Evolutionary conservation across 176 grass and related monocot genomes (phyloP), one percentile per base, ranked within the genome.

Genomic region (Avena atlantica): DNA sequence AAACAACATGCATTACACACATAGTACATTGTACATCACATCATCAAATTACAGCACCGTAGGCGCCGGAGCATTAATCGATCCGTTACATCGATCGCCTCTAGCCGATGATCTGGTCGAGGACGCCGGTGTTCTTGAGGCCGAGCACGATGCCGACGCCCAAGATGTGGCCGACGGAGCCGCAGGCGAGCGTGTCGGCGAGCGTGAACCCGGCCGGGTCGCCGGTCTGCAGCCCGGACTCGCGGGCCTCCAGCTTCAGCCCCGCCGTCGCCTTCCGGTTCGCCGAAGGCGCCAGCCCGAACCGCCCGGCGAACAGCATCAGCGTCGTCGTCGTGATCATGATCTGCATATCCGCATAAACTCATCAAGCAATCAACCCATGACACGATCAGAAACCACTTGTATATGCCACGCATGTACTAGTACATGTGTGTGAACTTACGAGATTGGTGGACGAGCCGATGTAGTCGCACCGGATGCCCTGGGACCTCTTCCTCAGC

Each of bases 201-300:
- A 93, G 76, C 34, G 96, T 98, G 94, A 98, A 98, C 20, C 97
- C 97, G 58, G 97, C 94, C 4, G 97, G 96, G 82, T 96, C 97
- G 47, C 92, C 94, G 3, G 90, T 96, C 97, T 96, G 97, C 83
- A 98, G 92, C 5, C 97, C 97, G 12, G 97, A 94, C 81, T 98
- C 94, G 13, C 85, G 92, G 31, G 82, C 90, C 89, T 96, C 97
- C 23, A 94, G 89, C 87, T 95, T 94, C n/a, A 96, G 92, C 78
- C 96, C 96, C 10, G 92, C 92, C 49, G 94, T 98, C 16, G 97
- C 85, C 85, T 94, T 96, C 87, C 94, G 69, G 92, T 96, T 98
- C 71, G 97, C 94, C 70, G 97, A 96, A 44, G 97, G 97, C n/a
- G 97, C 97, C 64, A 98, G 89, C 29, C 97, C 97, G 77, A 98